Evolutionary conservation across 2,329 filamentous ascomycete species (phyloP), one percentile per base, ranked within the genome.

Genomic region (Xylariales sp.): DNA sequence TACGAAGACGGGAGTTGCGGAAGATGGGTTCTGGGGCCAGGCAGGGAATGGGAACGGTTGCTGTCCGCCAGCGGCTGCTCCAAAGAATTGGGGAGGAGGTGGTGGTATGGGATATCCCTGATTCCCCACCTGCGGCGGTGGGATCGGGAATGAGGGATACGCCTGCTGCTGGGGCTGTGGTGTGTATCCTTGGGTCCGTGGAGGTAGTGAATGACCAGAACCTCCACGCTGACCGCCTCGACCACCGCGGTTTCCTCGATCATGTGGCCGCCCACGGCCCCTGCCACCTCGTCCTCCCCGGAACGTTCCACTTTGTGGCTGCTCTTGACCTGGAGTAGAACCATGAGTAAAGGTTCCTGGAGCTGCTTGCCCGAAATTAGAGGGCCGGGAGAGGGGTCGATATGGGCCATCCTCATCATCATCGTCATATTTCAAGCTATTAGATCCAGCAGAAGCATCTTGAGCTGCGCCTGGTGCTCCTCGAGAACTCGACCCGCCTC

Each of bases 341-440:
- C 42, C 53, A 47, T 24, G 63, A 44, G 55, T 70, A 55, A 59
- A 69, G 53, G 29, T 70, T 59, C 57, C 71, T 57, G 51, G 71
- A 61, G 47, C 55, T 0, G 65, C 68, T 41, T 65, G 65, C 5
- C 71, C 75, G 42, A 83, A 79, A 33, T 81, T 81, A 14, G 74
- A 69, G 2, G 86, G 86, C 14, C 86, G 70, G 15, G 81, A 62
- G 14, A 91, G 69, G 5, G 84, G 83, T 45, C 79, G 83, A 57
- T 91, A 91, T 1, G 79, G 78, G 1, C 81, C 81, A 42, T 60
- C 58, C 2, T 82, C 57, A 2, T 80, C 74, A 19, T 75, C 73
- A 39, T 88, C 82, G 41, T 85, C 83, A 48, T 87, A 87, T 52
- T 76, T 79, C 28, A 85, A 65, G 23, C 59, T 60, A 41, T 62